Evolutionary conservation across 345 rosid species (phyloP).

Genomic region (Linum trigynum): DNA sequence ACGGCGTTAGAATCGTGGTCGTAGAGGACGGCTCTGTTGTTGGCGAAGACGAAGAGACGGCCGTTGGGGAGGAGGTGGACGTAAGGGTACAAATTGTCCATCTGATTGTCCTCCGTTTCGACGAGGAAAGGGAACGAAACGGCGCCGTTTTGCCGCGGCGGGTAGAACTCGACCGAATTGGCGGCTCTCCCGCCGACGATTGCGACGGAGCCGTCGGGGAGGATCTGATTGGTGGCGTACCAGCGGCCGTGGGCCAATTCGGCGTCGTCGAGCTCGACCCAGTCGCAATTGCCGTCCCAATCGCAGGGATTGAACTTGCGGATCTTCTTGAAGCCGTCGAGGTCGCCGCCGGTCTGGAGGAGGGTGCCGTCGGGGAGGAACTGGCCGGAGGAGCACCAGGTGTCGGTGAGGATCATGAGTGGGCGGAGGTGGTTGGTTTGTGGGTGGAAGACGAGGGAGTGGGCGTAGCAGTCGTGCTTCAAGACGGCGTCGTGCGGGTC

Average conservation of each 20-base stretch:
- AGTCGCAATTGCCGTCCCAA: conserved; percentile 11
- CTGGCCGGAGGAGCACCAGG: conserved; percentile 28
- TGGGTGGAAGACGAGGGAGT: conserved; percentile 20
- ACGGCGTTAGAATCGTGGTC: conserved; percentile 42
- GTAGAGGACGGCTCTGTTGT: conserved; percentile 57
- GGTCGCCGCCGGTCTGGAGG: conserved; percentile 21
- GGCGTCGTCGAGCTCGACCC: conserved; percentile 23
- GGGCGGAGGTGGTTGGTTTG: conserved; percentile 17
- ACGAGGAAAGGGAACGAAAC: conserved; percentile 54
- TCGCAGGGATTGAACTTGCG: conserved; percentile 24
- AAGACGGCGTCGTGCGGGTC: conserved; percentile 40
- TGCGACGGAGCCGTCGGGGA: conserved; percentile 68
- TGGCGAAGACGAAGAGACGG: conserved; percentile 70
- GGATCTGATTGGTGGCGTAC: conserved; percentile 69
- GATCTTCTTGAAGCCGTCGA: conserved; percentile 22
- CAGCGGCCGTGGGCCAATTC: conserved; percentile 38
- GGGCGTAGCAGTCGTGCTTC: conserved; percentile 70
- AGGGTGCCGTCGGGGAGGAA: conserved; percentile 24
- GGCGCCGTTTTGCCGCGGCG: conserved; percentile 36
- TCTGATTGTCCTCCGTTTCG: conserved; percentile 60
- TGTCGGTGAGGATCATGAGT: conserved; percentile 23
- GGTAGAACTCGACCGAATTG: conserved; percentile 26
- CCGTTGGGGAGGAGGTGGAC: conserved; percentile 84
- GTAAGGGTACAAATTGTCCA: conserved; percentile 88
- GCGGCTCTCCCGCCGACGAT: conserved; percentile 66